Evolutionary conservation across 352 stramenopile species (phyloP).

Genomic region (Pythium folliculosum): DNA sequence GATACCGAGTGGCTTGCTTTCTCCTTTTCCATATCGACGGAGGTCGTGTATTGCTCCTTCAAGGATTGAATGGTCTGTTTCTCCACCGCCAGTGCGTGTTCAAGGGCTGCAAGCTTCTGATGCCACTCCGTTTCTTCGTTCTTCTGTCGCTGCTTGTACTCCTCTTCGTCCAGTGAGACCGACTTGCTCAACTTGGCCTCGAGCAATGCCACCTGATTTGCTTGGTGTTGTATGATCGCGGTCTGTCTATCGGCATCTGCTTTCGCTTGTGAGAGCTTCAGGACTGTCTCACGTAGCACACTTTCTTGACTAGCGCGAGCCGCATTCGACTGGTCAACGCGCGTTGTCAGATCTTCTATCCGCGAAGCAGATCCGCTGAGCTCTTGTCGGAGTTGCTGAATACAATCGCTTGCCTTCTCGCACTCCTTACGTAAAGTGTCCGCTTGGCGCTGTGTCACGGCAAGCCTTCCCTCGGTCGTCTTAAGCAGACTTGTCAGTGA

Average conservation of each 20-base stretch:
- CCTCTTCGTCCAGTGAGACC: slow-evolving; percentile 51
- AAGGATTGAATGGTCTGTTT: slow-evolving; percentile 41
- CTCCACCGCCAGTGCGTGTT: slow-evolving; percentile 53
- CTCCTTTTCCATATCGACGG: slow-evolving; percentile 46
- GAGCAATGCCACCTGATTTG: slow-evolving; percentile 47
- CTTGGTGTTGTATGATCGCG: slow-evolving; percentile 36
- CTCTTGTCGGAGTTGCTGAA: neutral
- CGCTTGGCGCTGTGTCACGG: neutral
- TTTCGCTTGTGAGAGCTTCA: slow-evolving; percentile 21
- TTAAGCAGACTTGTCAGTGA: slow-evolving; percentile 4
- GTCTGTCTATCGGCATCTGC: slow-evolving; percentile 43
- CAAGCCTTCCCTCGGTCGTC: slow-evolving; percentile 5
- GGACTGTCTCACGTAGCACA: slow-evolving; percentile 32
- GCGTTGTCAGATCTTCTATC: slow-evolving; percentile 4
- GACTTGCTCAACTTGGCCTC: slow-evolving; percentile 55
- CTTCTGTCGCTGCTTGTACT: slow-evolving; percentile 38
- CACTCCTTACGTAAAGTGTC: neutral
- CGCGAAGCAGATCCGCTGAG: neutral
- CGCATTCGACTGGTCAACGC: neutral
- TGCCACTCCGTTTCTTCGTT: slow-evolving; percentile 63
- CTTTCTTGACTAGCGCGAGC: slow-evolving; percentile 1
- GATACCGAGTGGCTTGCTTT: slow-evolving; percentile 41
- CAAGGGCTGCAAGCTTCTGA: slow-evolving; percentile 51
- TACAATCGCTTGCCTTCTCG: neutral
- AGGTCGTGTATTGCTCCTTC: slow-evolving; percentile 40